Evolutionary conservation across 2,329 filamentous ascomycete species (phyloP), one percentile per base, ranked within the genome.

Genomic region (Ambrosiella cleistominuta): DNA sequence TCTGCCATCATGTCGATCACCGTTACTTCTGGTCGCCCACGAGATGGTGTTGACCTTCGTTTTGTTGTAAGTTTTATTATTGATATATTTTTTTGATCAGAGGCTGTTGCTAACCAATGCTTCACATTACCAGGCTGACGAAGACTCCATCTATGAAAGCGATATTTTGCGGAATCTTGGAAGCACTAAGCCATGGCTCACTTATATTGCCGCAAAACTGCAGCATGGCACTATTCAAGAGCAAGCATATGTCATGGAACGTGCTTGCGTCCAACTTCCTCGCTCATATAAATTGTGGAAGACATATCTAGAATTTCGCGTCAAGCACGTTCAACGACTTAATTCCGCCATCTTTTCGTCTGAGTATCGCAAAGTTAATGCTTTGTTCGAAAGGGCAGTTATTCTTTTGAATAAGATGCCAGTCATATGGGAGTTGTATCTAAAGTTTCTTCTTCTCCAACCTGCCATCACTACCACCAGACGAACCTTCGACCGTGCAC

Each of bases 251-350:
- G 79, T 89, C 42, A 85, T 97, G 73, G 93, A 97, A 72, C 82
- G 93, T 66, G 91, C 93, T 60, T 96, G 91, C 70, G 76, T 80
- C 62, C 86, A 94, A 65, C 78, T 98, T 51, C 93, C 93, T 54
- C 81, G 93, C 64, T 97, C 91, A 36, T 98, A 95, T 75, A 98
- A 98, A 74, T 76, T 98, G 54, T 98, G 93, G 93, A 97, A 95
- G 72, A 82, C 95, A 81, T 98, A 97, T 70, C 81, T 98, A 63
- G 79, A 82, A 63, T 85, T 97, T 64, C 82, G 93, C 65, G 82
- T 80, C 58, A 86, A 85, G 65, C 89, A 95, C 70, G 76, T 95
- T 61, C 76, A 81, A 61, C 85, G 83, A 67, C 81, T 91, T 64
- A 97, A 95, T 68, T 82, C 91, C 11, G 86, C 87, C 58, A 78